Percentiles rank a stretch among this genome's conserved stretches.
Evolutionary conservation across 2,329 filamentous ascomycete species (phyloP).

Genomic region (Fusarium sp.): DNA sequence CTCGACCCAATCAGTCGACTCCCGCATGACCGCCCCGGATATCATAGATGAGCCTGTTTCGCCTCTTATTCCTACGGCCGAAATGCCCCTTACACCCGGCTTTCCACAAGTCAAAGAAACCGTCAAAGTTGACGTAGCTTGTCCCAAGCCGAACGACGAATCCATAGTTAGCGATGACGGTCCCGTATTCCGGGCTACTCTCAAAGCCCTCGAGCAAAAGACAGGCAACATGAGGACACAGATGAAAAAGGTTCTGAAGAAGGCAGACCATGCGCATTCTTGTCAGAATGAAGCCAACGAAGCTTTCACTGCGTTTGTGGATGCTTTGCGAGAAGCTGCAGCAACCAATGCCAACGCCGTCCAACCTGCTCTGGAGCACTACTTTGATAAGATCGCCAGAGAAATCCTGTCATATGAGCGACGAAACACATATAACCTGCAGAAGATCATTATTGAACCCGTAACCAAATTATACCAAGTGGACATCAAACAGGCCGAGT

Average conservation of each 20-base stretch:
- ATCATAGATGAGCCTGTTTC: slow-evolving; percentile 68
- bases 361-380: slow-evolving; percentile 96
- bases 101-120: slow-evolving; percentile 56
- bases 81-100: slow-evolving; percentile 50
- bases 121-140: slow-evolving; percentile 89
- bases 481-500: slow-evolving; percentile 97
- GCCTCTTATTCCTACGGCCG: slow-evolving; percentile 58
- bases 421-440: slow-evolving; percentile 84
- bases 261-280: slow-evolving; percentile 87
- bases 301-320: slow-evolving; percentile 83
- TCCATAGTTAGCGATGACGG: slow-evolving; percentile 89
- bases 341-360: slow-evolving; percentile 94
- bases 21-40: slow-evolving; percentile 80
- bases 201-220: slow-evolving; percentile 96
- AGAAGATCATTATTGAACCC: slow-evolving; percentile 95
- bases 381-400: slow-evolving; percentile 95
- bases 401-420: slow-evolving; percentile 91
- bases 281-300: slow-evolving; percentile 89
- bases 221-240: slow-evolving; percentile 92
- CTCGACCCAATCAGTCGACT: slow-evolving; percentile 89
- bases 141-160: slow-evolving; percentile 87
- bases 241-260: slow-evolving; percentile 96
- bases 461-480: slow-evolving; percentile 90
- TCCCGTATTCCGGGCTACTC: slow-evolving; percentile 93
- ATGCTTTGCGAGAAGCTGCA: slow-evolving; percentile 87